These are phyloP conservation scores for Staphylotrichum longicolle DNA, from an alignment of 495 filamentous ascomycete genomes.

Conservation along the genomic window DNA sequence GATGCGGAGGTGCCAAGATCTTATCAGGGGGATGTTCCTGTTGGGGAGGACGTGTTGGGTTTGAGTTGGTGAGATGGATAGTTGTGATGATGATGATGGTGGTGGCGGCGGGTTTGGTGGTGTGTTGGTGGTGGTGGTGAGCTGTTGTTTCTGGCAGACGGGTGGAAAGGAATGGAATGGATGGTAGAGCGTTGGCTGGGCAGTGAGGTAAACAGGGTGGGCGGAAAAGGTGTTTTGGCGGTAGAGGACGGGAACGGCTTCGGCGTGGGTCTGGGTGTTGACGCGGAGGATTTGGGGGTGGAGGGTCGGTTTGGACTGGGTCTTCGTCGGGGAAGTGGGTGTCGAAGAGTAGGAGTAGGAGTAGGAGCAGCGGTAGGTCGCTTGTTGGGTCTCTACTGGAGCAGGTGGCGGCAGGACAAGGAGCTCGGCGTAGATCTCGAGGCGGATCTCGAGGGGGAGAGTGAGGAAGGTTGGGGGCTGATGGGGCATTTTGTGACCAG, in stretches of 20 bases:
- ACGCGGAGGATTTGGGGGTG: conserved; percentile 44
- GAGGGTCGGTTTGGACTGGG: conserved; percentile 15
- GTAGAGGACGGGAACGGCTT: conserved; percentile 51
- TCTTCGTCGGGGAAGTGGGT: not conserved
- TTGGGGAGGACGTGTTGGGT: not conserved
- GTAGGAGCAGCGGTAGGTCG: conserved; percentile 14
- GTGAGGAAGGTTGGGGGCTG: conserved; percentile 36
- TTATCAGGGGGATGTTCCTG: conserved; percentile 34
- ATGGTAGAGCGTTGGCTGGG: conserved; percentile 42
- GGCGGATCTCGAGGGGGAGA: conserved; percentile 52
- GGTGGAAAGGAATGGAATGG: conserved; percentile 32
- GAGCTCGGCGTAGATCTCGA: conserved; percentile 48
- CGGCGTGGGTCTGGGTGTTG: conserved; percentile 41
- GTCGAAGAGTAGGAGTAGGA: not conserved
- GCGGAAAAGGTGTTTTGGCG: conserved; percentile 51
- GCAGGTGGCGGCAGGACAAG: conserved; percentile 36
- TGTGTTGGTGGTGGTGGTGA: conserved; percentile 1
- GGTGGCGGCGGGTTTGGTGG: not conserved
- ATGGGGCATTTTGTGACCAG: conserved; percentile 1
- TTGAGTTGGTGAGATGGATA: not conserved
- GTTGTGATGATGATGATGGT: not conserved
- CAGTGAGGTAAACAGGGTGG: conserved; percentile 46
- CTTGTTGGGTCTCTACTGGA: conserved; percentile 2
- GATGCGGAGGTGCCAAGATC: conserved; percentile 43
- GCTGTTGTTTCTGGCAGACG: conserved; percentile 1